phyloP scores from a whole-genome alignment of 2,329 filamentous ascomycete genomes.

The Fusarium sp. region DNA sequence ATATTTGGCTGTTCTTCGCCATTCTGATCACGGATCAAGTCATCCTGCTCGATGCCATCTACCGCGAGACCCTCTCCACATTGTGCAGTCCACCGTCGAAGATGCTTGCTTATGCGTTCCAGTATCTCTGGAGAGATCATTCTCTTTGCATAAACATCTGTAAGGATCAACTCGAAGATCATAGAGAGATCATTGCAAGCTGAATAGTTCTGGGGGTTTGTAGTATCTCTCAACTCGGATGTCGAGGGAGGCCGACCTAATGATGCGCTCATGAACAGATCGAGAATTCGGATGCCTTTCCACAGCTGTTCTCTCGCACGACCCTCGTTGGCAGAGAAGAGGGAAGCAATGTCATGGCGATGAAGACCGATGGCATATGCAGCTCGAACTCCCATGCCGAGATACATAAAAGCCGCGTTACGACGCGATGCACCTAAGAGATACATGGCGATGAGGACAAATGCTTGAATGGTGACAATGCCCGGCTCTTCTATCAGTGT shows the following conservation, averaged over 20 bases:
- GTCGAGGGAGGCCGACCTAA: conserved; percentile 49
- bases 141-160: conserved; percentile 49
- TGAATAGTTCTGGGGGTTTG: conserved; percentile 38
- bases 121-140: conserved; percentile 45
- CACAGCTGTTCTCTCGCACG: conserved; percentile 46
- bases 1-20: conserved; percentile 41
- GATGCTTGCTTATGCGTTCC: conserved; percentile 41
- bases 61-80: conserved; percentile 25
- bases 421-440: conserved; percentile 49
- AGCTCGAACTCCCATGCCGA: conserved; percentile 52
- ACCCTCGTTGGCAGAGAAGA: conserved; percentile 43
- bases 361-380: conserved; percentile 50
- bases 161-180: conserved; percentile 52
- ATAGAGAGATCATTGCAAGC: conserved; percentile 48
- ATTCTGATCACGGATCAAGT: conserved; percentile 18
- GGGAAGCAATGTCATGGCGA: conserved; percentile 42
- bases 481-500: conserved; percentile 51
- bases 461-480: conserved; percentile 47
- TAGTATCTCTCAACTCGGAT: conserved; percentile 43
- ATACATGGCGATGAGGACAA: conserved; percentile 52
- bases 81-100: conserved; percentile 39
- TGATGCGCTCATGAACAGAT: conserved; percentile 49
- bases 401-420: conserved; percentile 53
- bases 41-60: conserved; percentile 37
- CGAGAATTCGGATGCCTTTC: conserved; percentile 48